Conservation (phyloP, 768 basidiomycete species). For the Chalciporus sphaerocephalus region DNA sequence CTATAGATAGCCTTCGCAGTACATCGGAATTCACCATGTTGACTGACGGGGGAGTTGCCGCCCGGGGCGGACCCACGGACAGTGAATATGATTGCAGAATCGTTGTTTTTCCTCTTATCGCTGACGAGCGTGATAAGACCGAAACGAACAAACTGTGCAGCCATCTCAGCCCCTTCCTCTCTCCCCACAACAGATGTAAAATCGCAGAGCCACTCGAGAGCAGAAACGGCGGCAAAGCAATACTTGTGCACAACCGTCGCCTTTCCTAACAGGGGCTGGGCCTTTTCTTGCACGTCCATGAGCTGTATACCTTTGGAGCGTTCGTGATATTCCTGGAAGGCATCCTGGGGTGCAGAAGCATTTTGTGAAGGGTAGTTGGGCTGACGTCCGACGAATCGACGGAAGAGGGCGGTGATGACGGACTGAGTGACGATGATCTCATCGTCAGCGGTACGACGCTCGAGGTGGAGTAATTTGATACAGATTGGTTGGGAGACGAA, state of each 20-base stretch:
- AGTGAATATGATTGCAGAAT: constrained; percentile 90
- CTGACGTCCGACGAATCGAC: constrained; percentile 85
- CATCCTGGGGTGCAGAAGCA: constrained; percentile 46
- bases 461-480: constrained; percentile 95
- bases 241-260: constrained; percentile 49
- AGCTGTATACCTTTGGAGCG: constrained; percentile 70
- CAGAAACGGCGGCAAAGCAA: constrained; percentile 83
- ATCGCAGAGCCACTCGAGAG: constrained; percentile 96
- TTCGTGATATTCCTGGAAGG: constrained; percentile 73
- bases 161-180: constrained; percentile 97
- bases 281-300: constrained; percentile 66
- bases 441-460: constrained; percentile 87
- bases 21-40: constrained; percentile 94
- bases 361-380: constrained; percentile 68
- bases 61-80: constrained; percentile 77
- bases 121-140: constrained; percentile 85
- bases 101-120: constrained; percentile 87
- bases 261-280: constrained; percentile 48
- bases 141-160: constrained; percentile 95
- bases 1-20: constrained; percentile 94
- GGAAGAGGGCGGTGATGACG: constrained; percentile 92
- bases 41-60: constrained; percentile 69
- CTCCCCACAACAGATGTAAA: constrained; percentile 93
- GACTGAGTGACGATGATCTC: constrained; percentile 95
- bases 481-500: constrained; percentile 93